A percentile compares a stretch with the other conserved stretches of the same genome.
These are phyloP conservation scores for Cutaneotrichosporon spelunceum DNA, from an alignment of 1,284 basidiomycete species.

Conservation along the genomic window DNA sequence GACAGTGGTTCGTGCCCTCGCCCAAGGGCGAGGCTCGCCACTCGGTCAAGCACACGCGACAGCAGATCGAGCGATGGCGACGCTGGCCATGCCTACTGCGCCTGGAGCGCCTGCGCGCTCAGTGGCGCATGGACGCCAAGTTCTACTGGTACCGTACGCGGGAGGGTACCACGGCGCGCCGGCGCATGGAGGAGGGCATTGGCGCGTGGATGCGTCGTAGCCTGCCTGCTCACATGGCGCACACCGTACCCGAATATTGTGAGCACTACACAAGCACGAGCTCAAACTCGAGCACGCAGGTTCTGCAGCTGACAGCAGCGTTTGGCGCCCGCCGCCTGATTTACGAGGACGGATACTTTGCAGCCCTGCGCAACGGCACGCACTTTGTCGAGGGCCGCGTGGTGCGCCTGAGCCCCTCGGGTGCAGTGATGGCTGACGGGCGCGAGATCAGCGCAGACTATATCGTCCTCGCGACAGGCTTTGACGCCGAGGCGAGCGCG, in stretches of 20 bases:
- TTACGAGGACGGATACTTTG: conserved; percentile 32
- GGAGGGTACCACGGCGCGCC: conserved; percentile 6
- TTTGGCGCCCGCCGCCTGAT: conserved; percentile 31
- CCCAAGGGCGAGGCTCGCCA: conserved; percentile 8
- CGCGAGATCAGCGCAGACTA: conserved; percentile 24
- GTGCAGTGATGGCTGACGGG: conserved; percentile 24
- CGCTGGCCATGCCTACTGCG: conserved; percentile 5
- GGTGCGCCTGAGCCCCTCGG: conserved; percentile 5
- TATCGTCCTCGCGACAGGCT: conserved; percentile 23
- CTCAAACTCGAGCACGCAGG: no score
- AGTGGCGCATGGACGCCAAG: conserved; percentile 13
- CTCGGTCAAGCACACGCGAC: conserved; percentile 8
- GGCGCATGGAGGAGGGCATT: conserved; percentile 6
- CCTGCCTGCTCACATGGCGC: no score
- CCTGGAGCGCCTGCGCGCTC: conserved; percentile 1
- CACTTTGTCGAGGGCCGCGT: conserved; percentile 19
- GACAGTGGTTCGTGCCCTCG: conserved; percentile 19
- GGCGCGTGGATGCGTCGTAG: conserved; percentile 2
- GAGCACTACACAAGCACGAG: no score
- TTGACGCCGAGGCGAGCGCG: conserved; percentile 9
- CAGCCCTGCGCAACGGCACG: conserved; percentile 28
- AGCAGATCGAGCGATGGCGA: conserved; percentile 1
- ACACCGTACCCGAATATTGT: conserved; percentile 9
- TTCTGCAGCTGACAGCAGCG: conserved; percentile 14
- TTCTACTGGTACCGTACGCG: conserved; percentile 14